Base-by-base conservation (phyloP, 805 yeast species). In the Candida sonorensis region DNA sequence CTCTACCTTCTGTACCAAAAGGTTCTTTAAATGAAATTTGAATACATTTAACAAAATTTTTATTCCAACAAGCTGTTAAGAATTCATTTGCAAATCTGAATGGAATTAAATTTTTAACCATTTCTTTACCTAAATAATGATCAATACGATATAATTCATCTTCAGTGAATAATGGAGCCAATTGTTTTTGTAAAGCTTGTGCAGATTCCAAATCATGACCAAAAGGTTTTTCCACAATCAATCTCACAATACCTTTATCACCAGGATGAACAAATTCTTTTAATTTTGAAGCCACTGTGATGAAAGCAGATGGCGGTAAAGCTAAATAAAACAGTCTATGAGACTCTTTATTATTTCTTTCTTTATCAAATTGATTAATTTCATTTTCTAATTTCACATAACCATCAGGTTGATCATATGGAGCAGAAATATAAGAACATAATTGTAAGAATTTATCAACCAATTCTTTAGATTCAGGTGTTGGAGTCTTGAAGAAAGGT, bases 1-100 rank as follows among this genome's bases (percentile, higher is more conserved):
- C 98, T 57, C 98, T 77, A 36, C 98, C 98, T 64, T 92, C 96
- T 25, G 98, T 92, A 35, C 98, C 98, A 50, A 92, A 92, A n/a
- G 92, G 85, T 66, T 92, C 98, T 66, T 92, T 92, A 70, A 92
- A 90, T 10, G 90, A 74, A 46, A 92, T 77, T 67, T 90, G 96
- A 41, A 92, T 78, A 24, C 80, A 74, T 41, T 76, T 69, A 52
- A 92, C 77, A 59, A 73, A 81, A 42, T 82, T 72, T 55, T 69
- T 78, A 65, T 82, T 81, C 97, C 97, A 92, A 35, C 82, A 74
- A n/a, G 94, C 85, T 51, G 74, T 74, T 53, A 92, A 68, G 59
- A 90, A 75, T 54, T 80, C 79, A 64, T 92, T 92, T 46, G 94
- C 95, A 53, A 92, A 92, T 54, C 98, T 76, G 50, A 88, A 66